Conservation (phyloP, 306 rosid genomes). For the Inga leiocalycina region DNA sequence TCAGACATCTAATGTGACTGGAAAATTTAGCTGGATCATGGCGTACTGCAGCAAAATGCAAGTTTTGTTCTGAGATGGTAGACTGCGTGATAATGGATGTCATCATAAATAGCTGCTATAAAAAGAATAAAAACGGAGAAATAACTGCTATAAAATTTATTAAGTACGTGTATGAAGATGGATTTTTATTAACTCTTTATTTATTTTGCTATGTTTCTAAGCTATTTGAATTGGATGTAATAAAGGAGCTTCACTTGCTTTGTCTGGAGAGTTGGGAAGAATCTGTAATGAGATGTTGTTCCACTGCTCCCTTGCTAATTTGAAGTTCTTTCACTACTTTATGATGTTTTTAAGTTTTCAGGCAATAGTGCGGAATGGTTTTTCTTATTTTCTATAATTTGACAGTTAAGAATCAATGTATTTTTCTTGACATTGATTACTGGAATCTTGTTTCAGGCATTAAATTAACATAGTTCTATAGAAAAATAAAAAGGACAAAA, state of each 20-base stretch:
- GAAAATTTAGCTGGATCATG: neutral
- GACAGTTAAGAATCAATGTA: neutral
- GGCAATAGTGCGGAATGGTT: neutral
- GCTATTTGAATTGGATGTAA: neutral
- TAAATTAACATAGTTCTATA: neutral
- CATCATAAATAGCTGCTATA: neutral
- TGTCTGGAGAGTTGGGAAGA: neutral
- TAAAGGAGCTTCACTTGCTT: neutral
- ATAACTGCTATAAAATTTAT: neutral
- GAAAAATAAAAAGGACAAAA: neutral
- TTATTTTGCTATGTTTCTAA: neutral
- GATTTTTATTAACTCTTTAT: neutral
- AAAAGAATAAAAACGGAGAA: no score
- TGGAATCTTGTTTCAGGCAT: neutral
- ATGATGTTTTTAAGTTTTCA: neutral
- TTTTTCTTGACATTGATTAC: neutral
- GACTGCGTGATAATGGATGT: neutral
- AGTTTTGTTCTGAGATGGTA: neutral
- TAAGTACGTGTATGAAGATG: neutral
- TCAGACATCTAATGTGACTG: neutral
- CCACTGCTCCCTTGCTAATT: neutral
- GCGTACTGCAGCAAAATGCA: neutral
- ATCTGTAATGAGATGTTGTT: neutral
- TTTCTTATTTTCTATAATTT: neutral
- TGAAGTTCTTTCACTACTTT: neutral